Base-by-base conservation (phyloP, 2,329 filamentous ascomycete genomes). In the Cercospora zeina region DNA sequence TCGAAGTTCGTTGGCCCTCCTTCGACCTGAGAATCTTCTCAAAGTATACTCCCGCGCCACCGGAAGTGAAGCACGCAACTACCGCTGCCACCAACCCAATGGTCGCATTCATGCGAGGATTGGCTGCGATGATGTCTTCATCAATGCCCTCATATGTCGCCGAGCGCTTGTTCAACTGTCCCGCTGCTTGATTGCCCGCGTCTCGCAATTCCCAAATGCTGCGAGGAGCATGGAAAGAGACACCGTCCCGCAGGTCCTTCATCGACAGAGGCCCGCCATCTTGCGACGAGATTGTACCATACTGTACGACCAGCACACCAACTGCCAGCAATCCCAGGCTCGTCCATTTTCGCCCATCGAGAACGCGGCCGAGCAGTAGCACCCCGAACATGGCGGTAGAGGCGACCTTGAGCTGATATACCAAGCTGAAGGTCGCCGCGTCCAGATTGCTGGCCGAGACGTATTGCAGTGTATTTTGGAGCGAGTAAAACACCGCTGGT, bases 381-480 rank as follows among this genome's bases (percentile, higher is more conserved):
- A 96, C 88, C 66, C 90, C 95, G 76, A 96, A 96, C 31, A 97
- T 76, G 1, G 95, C 93, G 0, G 91, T 95, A 1, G 90, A 91
- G 65, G 97, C 84, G 66, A 97, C 95, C 84, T 97, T 97, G 62
- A 97, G 81, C 77, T 99, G 93, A 74, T 95, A 96, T 27, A 95
- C 86, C 62, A 96, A 88, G 76, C 97, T 93, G 73, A 97, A 97
- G 58, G 93, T 92, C 4, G 95, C 91, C 0, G 93, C 90, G 71
- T 96, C 91, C 70, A 97, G 77, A 69, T 97, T 97, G 64, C 90
- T 91, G 10, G 97, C 86, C 1, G 91, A 93, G 57, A 96, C 85
- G 72, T 97, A 99, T 75, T 97, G 91, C 58, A 97, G 79, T n/a
- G 90, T 89, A 73, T 97, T 97, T 71, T 97, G 91, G 30, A 97